Conservation (phyloP, 495 filamentous ascomycete genomes). For the Poronia punctata region DNA sequence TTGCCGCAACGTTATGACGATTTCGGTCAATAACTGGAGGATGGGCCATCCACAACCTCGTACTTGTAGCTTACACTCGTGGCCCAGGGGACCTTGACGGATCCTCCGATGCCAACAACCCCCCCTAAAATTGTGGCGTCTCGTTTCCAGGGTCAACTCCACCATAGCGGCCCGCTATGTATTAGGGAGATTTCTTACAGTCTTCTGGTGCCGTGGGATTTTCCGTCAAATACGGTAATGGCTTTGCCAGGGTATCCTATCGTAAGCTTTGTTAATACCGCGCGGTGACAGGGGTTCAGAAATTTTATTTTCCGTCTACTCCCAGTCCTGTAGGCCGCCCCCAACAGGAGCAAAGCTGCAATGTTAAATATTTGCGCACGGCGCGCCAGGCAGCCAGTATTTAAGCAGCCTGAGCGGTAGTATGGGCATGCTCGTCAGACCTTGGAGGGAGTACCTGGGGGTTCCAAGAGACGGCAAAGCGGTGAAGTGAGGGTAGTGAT, state of each 20-base stretch:
- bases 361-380: too few relatives aligned
- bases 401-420: too few relatives aligned
- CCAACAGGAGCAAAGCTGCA: too few relatives aligned
- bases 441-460: constrained; percentile 5
- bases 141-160: constrained; percentile 19
- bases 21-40: constrained; percentile 9
- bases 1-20: constrained; percentile 1
- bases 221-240: background rate
- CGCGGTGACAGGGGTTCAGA: background rate
- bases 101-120: constrained; percentile 11
- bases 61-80: background rate
- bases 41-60: background rate
- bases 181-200: constrained; percentile 4
- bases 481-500: constrained; percentile 10
- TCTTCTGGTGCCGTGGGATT: constrained; percentile 5
- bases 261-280: constrained; percentile 3
- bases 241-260: too few relatives aligned
- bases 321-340: background rate
- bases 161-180: constrained; percentile 12
- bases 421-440: constrained; percentile 8
- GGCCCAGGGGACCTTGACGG: constrained; percentile 5
- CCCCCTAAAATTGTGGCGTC: constrained; percentile 24
- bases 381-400: too few relatives aligned
- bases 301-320: background rate
- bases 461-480: constrained; percentile 5